These are phyloP conservation scores for Aspergillus asperescens DNA, from an alignment of 495 filamentous ascomycete species.

Conservation along the genomic window DNA sequence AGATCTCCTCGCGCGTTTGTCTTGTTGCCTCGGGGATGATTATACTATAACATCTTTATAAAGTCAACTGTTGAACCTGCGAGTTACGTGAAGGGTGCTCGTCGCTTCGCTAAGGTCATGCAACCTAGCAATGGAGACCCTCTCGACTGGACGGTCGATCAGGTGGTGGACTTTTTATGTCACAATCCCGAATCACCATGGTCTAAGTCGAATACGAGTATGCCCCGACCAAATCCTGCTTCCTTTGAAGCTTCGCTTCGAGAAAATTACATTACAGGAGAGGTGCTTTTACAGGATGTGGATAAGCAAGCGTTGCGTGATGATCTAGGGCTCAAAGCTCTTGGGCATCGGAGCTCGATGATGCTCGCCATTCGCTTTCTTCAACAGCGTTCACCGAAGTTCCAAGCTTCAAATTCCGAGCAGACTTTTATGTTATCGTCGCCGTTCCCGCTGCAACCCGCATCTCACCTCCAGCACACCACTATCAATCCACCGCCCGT, in stretches of 20 bases:
- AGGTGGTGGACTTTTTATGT: constrained; percentile 62
- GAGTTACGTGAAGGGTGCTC: not conserved
- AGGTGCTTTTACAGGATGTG: constrained; percentile 51
- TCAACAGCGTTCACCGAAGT: constrained; percentile 38
- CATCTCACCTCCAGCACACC: not conserved
- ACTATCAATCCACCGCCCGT: not conserved
- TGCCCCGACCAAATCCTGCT: constrained; percentile 45
- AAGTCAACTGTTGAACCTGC: not conserved
- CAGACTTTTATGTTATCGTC: not conserved
- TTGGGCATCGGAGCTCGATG: constrained; percentile 44
- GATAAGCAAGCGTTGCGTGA: constrained; percentile 40
- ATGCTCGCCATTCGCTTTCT: constrained; percentile 44
- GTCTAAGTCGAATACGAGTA: constrained; percentile 24
- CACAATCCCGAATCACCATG: constrained; percentile 41
- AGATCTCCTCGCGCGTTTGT: no score
- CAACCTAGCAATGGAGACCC: constrained; percentile 46
- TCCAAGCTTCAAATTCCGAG: constrained; percentile 9
- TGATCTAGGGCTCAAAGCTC: constrained; percentile 45
- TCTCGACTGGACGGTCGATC: constrained; percentile 60
- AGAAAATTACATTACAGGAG: constrained; percentile 56
- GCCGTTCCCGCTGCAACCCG: not conserved
- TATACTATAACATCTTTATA: no score
- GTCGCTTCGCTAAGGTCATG: constrained; percentile 8
- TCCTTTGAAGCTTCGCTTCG: constrained; percentile 50
- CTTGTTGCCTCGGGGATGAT: no score